Percentiles rank a stretch among this genome's conserved stretches.
Evolutionary conservation across 192 early-diverging fungal genomes (phyloP).

Genomic region (Mortierella alpina): DNA sequence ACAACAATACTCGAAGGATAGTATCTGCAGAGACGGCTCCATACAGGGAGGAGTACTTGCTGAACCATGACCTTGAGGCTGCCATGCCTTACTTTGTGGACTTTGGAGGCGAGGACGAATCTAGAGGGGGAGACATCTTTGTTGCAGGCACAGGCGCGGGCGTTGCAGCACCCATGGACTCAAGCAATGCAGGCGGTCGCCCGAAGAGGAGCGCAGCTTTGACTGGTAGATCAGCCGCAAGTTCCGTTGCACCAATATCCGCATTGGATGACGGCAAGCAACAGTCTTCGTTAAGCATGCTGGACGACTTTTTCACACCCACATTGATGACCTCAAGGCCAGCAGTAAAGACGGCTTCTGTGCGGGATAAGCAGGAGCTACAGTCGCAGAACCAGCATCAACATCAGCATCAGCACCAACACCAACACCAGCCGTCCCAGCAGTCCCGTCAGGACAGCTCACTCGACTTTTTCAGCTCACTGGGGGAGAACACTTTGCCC

Average conservation of each 20-base stretch:
- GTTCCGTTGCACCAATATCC: not conserved
- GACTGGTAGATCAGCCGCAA: not conserved
- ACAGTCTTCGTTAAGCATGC: conserved; percentile 17
- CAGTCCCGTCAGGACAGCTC: conserved; percentile 20
- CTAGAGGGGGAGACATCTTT: too few species aligned
- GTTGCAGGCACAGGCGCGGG: too few species aligned
- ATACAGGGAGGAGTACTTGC: not conserved
- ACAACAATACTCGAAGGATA: conserved; percentile 1
- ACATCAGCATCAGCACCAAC: conserved; percentile 3
- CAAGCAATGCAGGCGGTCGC: too few species aligned
- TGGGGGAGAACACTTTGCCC: conserved; percentile 3
- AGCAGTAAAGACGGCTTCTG: not conserved
- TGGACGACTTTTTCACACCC: conserved; percentile 43
- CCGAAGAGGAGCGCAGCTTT: too few species aligned
- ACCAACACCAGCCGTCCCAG: conserved; percentile 6
- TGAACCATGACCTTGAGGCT: not conserved
- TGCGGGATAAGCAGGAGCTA: conserved; percentile 8
- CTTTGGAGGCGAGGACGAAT: conserved; percentile 8
- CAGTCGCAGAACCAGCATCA: conserved; percentile 8
- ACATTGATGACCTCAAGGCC: conserved; percentile 10
- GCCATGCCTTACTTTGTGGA: conserved; percentile 14
- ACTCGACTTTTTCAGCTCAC: conserved; percentile 34
- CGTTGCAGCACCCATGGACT: too few species aligned
- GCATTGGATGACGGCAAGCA: not conserved
- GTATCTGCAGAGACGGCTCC: not conserved